Percentiles rank a stretch among this genome's conserved stretches.
These are phyloP conservation scores for Sindora glabra DNA, from an alignment of 306 rosid genomes.

Conservation along the genomic window DNA sequence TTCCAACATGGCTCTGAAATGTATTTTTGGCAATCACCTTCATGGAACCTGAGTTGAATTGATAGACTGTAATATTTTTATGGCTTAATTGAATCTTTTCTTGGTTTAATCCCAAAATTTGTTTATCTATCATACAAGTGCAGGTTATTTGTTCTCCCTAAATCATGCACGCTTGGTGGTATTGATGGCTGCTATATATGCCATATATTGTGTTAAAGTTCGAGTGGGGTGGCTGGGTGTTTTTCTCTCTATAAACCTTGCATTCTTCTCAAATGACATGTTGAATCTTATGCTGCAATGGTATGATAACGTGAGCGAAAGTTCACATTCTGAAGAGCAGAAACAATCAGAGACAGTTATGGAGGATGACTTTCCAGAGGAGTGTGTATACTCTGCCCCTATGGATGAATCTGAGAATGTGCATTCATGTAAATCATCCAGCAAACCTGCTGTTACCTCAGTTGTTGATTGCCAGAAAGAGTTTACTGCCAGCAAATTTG, in stretches of 20 bases:
- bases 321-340: constrained; percentile 64
- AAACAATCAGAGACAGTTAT: constrained; percentile 56
- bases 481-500: constrained; percentile 44
- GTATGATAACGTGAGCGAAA: constrained; percentile 83
- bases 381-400: constrained; percentile 61
- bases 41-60: not conserved
- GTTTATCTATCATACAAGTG: constrained; percentile 20
- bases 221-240: constrained; percentile 92
- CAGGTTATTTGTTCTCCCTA: constrained; percentile 89
- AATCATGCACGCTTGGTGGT: constrained; percentile 93
- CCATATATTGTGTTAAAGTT: constrained; percentile 77
- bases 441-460: constrained; percentile 41
- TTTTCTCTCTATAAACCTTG: constrained; percentile 72
- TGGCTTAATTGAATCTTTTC: not conserved
- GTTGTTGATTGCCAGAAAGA: constrained; percentile 46
- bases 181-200: constrained; percentile 63
- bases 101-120: not conserved
- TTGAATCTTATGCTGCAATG: constrained; percentile 72
- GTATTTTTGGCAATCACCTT: constrained; percentile 1
- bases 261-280: constrained; percentile 77
- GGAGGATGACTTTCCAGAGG: constrained; percentile 68
- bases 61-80: not conserved
- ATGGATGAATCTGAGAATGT: constrained; percentile 53
- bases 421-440: constrained; percentile 72
- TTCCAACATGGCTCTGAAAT: not conserved